A percentile compares a stretch with the other conserved stretches of the same genome.
phyloP scores from a whole-genome alignment of 202 grass and related monocot genomes.

The Schoenoplectus triqueter region DNA sequence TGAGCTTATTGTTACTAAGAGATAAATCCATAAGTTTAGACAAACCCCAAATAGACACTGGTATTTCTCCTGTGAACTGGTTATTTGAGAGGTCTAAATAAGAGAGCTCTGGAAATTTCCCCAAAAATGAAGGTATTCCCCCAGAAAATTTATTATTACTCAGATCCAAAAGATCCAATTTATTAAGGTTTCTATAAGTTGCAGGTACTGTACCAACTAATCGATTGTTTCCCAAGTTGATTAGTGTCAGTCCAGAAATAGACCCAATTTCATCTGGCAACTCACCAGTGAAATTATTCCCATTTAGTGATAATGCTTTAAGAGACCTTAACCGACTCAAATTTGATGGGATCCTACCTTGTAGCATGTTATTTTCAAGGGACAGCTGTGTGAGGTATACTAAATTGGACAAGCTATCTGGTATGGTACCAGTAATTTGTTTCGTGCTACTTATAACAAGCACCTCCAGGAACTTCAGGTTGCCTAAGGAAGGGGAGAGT shows the following conservation, averaged over 20 bases:
- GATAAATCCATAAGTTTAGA: slow-evolving; percentile 47
- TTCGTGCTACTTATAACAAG: slow-evolving; percentile 65
- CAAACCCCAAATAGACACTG: slow-evolving; percentile 54
- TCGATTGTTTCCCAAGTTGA: slow-evolving; percentile 66
- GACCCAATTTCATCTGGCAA: slow-evolving; percentile 55
- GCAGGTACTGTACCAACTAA: slow-evolving; percentile 54
- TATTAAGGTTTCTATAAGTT: slow-evolving; percentile 50
- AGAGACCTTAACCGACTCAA: slow-evolving; percentile 52
- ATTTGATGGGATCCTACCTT: slow-evolving; percentile 50
- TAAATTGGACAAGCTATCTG: slow-evolving; percentile 54
- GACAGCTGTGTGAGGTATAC: slow-evolving; percentile 64
- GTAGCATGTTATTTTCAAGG: slow-evolving; percentile 71
- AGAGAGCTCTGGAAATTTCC: slow-evolving; percentile 52
- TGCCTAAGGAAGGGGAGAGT: slow-evolving; percentile 57
- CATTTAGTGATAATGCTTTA: slow-evolving; percentile 55
- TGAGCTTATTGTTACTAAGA: slow-evolving; percentile 62
- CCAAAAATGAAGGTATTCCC: slow-evolving; percentile 54
- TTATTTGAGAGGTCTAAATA: slow-evolving; percentile 75
- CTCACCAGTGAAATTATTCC: slow-evolving; percentile 63
- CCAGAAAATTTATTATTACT: slow-evolving; percentile 61
- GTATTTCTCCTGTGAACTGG: slow-evolving; percentile 69
- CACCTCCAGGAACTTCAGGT: slow-evolving; percentile 55
- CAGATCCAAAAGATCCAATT: slow-evolving; percentile 61
- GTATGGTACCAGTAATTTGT: slow-evolving; percentile 52
- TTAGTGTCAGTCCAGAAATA: slow-evolving; percentile 52